Base-by-base conservation (phyloP, 1,139 yeast genomes). In the Yamadazyma sp. region DNA sequence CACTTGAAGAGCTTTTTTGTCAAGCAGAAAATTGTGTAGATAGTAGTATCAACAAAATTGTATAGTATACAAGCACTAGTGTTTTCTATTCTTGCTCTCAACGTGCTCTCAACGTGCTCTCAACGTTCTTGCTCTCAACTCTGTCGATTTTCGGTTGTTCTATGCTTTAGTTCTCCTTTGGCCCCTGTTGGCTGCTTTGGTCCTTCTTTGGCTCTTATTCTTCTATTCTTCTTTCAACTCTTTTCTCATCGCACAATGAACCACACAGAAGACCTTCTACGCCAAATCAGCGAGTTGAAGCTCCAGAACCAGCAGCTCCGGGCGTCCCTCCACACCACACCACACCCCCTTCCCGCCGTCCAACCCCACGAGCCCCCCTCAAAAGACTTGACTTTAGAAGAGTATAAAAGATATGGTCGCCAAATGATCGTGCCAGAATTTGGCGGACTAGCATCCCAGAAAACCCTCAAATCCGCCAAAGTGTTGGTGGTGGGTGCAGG, bases 401-500 rank as follows among this genome's bases (percentile, higher is more conserved):
- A 92, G 56, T 90, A 82, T 56, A 61, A 62, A 25, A 66, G 97
- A 17, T 94, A 94, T 60, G 98, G 99, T 2, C 75, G 99, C 41
- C 98, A 94, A 57, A 84, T 94, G 90, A 81, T 90, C 27, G 96
- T 92, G 1, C 94, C 95, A 0, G 81, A 76, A 40, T 66, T 85
- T 45, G 89, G 90, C 0, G 59, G 82, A 8, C 48, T 65, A 22
- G 39, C 53, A 1, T 70, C 79, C 9, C 98, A 94, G 56, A 43
- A 72, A 4, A 65, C 61, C 33, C 62, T 94, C 35, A 82, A 81
- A 49, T 48, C 58, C 0, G 46, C 92, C 1, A 75, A 67, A 33
- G 75, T 89, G 0, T 62, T 92, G 23, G 92, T 94, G 0, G 73
- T 94, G 7, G 99, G 99, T 1, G 97, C 97, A 0, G 99, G 98